These are phyloP conservation scores for Paramarasmius palmivorus DNA, from an alignment of 1,284 basidiomycete genomes.

Conservation along the genomic window DNA sequence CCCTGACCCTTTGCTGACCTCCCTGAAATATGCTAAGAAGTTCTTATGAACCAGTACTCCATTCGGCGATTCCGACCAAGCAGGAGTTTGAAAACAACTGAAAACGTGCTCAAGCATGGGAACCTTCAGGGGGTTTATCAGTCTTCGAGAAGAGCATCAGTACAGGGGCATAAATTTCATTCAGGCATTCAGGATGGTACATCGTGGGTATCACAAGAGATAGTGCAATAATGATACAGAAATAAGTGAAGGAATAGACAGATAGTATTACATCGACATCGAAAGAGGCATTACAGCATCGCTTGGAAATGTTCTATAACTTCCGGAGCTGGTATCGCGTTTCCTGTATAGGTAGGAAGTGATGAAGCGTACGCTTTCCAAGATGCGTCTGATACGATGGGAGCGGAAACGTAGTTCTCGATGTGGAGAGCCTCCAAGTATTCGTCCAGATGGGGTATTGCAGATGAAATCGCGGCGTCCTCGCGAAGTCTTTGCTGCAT, in stretches of 20 bases:
- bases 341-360: constrained; percentile 42
- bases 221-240: background rate
- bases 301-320: constrained; percentile 18
- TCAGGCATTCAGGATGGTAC: too few relatives aligned
- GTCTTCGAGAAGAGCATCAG: too few relatives aligned
- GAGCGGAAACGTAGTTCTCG: constrained; percentile 47
- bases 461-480: constrained; percentile 41
- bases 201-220: background rate
- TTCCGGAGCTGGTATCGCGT: constrained; percentile 29
- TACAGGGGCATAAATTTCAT: too few relatives aligned
- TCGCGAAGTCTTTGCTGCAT: constrained; percentile 43
- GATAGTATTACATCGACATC: too few relatives aligned
- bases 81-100: background rate
- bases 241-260: background rate
- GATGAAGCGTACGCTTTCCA: constrained; percentile 47
- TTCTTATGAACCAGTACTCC: background rate
- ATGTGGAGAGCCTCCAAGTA: constrained; percentile 46
- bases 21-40: background rate
- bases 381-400: constrained; percentile 47
- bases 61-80: background rate
- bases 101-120: background rate
- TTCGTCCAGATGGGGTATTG: constrained; percentile 39
- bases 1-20: too few relatives aligned
- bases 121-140: too few relatives aligned
- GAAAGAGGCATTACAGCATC: constrained; percentile 15